phyloP scores from a whole-genome alignment of 1,284 basidiomycete species.

The Porphyrellus sp. region DNA sequence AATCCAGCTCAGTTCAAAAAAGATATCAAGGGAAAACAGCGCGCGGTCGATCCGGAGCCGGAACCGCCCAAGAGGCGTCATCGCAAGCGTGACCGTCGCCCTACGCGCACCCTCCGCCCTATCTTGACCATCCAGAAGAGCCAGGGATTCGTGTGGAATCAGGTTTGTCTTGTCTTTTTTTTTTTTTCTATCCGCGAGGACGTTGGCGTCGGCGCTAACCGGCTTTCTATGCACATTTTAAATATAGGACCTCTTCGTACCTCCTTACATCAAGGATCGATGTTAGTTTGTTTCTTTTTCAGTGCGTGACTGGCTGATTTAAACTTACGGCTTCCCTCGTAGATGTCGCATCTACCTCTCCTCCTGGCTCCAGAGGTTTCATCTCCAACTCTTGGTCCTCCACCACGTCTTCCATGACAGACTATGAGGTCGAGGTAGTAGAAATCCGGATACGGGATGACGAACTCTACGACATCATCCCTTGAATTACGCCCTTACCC shows the following conservation, averaged over 20 bases:
- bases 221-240: neutral
- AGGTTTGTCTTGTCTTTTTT: constrained; percentile 45
- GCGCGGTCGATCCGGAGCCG: constrained; percentile 58
- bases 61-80: constrained; percentile 44
- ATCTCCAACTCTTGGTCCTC: constrained; percentile 67
- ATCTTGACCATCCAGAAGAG: constrained; percentile 80
- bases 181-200: neutral
- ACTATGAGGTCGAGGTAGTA: constrained; percentile 79
- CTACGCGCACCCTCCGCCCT: constrained; percentile 62
- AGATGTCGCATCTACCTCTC: constrained; percentile 81
- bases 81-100: constrained; percentile 56
- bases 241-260: constrained; percentile 71
- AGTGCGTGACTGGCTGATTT: constrained; percentile 4
- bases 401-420: constrained; percentile 57
- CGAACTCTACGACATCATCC: constrained; percentile 72
- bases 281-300: constrained; percentile 52
- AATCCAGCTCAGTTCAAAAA: constrained; percentile 45
- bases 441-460: constrained; percentile 77
- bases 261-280: constrained; percentile 82
- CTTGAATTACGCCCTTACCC: constrained; percentile 37
- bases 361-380: constrained; percentile 63
- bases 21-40: constrained; percentile 76
- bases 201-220: constrained; percentile 11
- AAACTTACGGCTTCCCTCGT: neutral
- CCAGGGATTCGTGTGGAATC: constrained; percentile 87